These are phyloP conservation scores for Amphichorda felina DNA, from an alignment of 2,329 filamentous ascomycete genomes.

Conservation along the genomic window DNA sequence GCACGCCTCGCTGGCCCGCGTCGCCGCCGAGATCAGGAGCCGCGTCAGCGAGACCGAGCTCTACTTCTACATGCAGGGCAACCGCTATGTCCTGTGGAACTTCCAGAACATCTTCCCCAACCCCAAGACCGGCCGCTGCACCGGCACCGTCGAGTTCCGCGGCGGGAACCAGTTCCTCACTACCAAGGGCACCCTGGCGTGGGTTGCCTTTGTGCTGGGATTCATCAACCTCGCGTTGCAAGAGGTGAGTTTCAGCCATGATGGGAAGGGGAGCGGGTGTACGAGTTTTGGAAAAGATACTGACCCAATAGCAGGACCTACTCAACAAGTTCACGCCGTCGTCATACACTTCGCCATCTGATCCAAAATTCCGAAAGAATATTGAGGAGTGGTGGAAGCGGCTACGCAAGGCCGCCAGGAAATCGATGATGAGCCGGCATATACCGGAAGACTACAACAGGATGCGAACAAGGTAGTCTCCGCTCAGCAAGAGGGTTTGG, in stretches of 20 bases:
- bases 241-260: slow-evolving; percentile 19
- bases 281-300: neutral
- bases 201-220: slow-evolving; percentile 25
- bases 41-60: slow-evolving; percentile 15
- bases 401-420: slow-evolving; percentile 19
- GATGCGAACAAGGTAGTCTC: slow-evolving; percentile 17
- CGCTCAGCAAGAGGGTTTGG: no score
- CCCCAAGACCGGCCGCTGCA: slow-evolving; percentile 22
- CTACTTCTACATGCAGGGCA: slow-evolving; percentile 24
- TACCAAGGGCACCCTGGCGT: slow-evolving; percentile 22
- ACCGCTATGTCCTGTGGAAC: slow-evolving; percentile 26
- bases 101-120: slow-evolving; percentile 25
- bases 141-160: slow-evolving; percentile 25
- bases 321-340: slow-evolving; percentile 14
- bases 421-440: slow-evolving; percentile 20
- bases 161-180: slow-evolving; percentile 25
- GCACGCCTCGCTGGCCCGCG: slow-evolving; percentile 11
- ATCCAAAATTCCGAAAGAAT: slow-evolving; percentile 15
- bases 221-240: slow-evolving; percentile 23
- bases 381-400: slow-evolving; percentile 21
- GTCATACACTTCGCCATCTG: slow-evolving; percentile 12
- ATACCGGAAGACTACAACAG: slow-evolving; percentile 18
- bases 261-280: no score
- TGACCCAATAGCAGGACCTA: slow-evolving; percentile 14
- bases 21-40: slow-evolving; percentile 16